These are phyloP conservation scores for Leishmania braziliensis DNA, from an alignment of 208 protist species.

Conservation along the genomic window DNA sequence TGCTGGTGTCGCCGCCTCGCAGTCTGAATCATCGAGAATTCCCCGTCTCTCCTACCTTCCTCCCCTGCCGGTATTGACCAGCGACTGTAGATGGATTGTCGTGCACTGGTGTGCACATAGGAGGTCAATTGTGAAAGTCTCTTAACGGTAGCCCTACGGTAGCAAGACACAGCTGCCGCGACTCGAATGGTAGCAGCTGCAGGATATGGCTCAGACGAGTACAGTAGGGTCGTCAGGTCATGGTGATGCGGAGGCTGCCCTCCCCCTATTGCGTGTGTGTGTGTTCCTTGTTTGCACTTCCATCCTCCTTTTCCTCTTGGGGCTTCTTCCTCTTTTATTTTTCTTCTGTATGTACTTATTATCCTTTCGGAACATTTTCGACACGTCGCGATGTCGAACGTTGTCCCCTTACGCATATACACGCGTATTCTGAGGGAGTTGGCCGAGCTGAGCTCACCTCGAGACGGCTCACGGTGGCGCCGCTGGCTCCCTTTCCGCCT, in stretches of 20 bases:
- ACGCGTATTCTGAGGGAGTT: background rate
- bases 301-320: background rate
- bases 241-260: background rate
- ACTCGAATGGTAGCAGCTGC: background rate
- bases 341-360: background rate
- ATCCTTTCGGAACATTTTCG: background rate
- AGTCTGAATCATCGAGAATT: background rate
- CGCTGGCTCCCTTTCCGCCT: background rate
- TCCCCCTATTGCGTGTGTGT: background rate
- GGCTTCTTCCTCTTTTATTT: background rate
- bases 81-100: background rate
- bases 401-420: background rate
- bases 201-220: background rate
- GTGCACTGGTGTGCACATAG: background rate
- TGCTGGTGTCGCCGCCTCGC: background rate
- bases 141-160: background rate
- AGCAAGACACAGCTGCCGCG: background rate
- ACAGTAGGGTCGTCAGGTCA: background rate
- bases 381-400: too few relatives aligned
- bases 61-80: background rate
- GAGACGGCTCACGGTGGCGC: background rate
- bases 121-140: background rate
- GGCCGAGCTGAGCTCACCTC: background rate
- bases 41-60: background rate
- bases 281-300: background rate